phyloP scores from a whole-genome alignment of 805 yeast genomes.

The Komagataella mondaviorum region DNA sequence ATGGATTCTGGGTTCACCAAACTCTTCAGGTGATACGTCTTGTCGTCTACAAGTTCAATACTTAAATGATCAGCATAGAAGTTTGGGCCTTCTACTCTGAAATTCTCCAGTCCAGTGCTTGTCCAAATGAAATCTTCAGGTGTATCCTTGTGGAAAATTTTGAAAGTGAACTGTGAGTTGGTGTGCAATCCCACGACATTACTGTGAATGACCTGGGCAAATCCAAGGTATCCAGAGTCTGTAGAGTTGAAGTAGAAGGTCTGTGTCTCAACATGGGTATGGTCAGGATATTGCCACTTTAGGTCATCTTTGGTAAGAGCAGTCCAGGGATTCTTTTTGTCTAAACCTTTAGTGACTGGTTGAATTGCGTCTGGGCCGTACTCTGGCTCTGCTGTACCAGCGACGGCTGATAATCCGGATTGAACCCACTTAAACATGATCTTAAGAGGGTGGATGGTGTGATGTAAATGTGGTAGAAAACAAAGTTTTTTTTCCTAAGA shows the following conservation, averaged over 20 bases:
- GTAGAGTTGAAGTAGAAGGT: constrained; percentile 73
- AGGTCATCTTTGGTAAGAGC: constrained; percentile 56
- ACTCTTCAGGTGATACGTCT: constrained; percentile 42
- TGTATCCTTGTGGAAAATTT: constrained; percentile 45
- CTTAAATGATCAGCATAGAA: constrained; percentile 68
- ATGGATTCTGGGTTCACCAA: constrained; percentile 52
- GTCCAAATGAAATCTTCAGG: constrained; percentile 68
- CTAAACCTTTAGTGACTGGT: constrained; percentile 49
- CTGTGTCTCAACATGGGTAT: constrained; percentile 91
- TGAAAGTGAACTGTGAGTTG: constrained; percentile 89
- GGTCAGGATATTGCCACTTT: constrained; percentile 58
- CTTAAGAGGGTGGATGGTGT: not conserved
- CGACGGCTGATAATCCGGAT: constrained; percentile 76
- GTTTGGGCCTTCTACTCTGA: constrained; percentile 56
- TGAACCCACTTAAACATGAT: constrained; percentile 48
- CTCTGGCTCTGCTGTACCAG: constrained; percentile 96
- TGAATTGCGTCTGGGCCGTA: constrained; percentile 89
- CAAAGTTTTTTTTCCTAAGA: not conserved
- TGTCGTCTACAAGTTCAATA: constrained; percentile 44
- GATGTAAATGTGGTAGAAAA: not conserved
- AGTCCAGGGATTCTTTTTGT: constrained; percentile 37
- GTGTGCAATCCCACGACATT: constrained; percentile 78
- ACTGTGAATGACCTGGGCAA: constrained; percentile 91
- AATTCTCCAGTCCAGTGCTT: constrained; percentile 76
- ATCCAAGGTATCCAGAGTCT: constrained; percentile 56